A percentile compares a stretch with the other conserved stretches of the same genome.
These are phyloP conservation scores for maize (Zea mays) DNA, from an alignment of 176 grass and related monocot genomes.

Conservation along the genomic window DNA sequence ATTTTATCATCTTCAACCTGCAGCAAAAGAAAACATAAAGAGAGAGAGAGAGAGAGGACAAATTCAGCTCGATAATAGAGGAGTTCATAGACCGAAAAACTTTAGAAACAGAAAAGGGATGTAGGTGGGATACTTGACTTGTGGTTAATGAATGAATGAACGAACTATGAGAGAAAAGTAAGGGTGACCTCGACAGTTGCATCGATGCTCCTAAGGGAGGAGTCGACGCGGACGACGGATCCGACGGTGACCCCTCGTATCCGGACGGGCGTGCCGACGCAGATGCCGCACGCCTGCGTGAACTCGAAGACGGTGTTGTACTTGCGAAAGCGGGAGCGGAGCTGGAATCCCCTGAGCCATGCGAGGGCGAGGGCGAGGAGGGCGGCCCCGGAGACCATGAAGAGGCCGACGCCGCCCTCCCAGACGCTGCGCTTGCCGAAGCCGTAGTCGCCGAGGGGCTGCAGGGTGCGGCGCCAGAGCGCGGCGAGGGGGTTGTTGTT, in stretches of 20 bases:
- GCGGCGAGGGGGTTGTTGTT: conserved; percentile 32
- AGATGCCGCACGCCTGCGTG: conserved; percentile 84
- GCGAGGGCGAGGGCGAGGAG: conserved; percentile 72
- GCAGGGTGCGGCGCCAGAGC: conserved; percentile 69
- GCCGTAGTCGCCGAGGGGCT: conserved; percentile 80
- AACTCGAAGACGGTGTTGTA: conserved; percentile 87
- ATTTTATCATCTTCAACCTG: conserved; percentile 97
- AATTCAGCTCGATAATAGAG: conserved; percentile 7
- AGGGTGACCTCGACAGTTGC: conserved; percentile 64
- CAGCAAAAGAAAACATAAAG: not conserved
- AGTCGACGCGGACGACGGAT: conserved; percentile 81
- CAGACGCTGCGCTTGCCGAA: conserved; percentile 87
- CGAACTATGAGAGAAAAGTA: not conserved
- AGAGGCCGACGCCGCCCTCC: conserved; percentile 96
- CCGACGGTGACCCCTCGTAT: conserved; percentile 92
- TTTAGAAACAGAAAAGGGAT: not conserved
- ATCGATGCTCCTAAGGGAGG: conserved; percentile 83
- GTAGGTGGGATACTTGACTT: too few relatives aligned
- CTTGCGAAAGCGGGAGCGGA: conserved; percentile 73
- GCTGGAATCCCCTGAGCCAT: conserved; percentile 81
- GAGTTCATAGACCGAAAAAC: not conserved
- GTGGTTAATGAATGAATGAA: not conserved
- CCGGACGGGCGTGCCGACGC: conserved; percentile 88
- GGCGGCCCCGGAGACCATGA: conserved; percentile 85
- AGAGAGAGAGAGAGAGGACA: not conserved